These are phyloP conservation scores for Aspergillus fumigatus DNA, from an alignment of 2,329 filamentous ascomycete genomes.

Conservation along the genomic window DNA sequence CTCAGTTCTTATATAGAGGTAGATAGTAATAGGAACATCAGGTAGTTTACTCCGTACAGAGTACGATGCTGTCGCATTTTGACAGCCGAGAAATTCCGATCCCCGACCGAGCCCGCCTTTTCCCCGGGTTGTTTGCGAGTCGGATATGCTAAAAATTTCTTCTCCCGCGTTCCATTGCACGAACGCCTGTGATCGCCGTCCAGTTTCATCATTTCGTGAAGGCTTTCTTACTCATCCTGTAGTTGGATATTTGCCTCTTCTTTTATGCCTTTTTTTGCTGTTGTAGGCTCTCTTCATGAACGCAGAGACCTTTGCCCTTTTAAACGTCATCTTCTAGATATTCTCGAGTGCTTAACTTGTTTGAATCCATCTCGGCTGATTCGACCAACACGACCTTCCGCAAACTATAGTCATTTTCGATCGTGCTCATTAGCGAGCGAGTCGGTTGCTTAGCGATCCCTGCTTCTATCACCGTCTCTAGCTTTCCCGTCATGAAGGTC, in stretches of 20 bases:
- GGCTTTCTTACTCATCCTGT: conserved; percentile 6
- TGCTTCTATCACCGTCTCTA: not conserved
- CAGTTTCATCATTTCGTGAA: conserved; percentile 6
- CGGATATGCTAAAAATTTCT: conserved; percentile 12
- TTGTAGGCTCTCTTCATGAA: not conserved
- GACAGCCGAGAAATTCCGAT: conserved; percentile 22
- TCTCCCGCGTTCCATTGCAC: conserved; percentile 8
- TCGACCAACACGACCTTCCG: not conserved
- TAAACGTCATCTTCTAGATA: not conserved
- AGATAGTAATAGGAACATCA: not conserved
- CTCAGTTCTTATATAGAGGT: not conserved
- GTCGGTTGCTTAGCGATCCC: not conserved
- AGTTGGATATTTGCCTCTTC: conserved; percentile 3
- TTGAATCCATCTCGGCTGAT: not conserved
- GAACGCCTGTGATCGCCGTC: conserved; percentile 10
- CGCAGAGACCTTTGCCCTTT: not conserved
- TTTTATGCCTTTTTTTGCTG: not conserved
- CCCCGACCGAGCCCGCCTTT: conserved; percentile 11
- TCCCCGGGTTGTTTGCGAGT: conserved; percentile 2
- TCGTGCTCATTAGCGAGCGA: not conserved
- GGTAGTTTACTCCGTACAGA: too few species aligned
- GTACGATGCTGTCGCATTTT: not conserved
- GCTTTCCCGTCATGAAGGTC: conserved; percentile 70
- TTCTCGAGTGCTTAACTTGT: not conserved
- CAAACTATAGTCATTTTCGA: not conserved